Evolutionary conservation across 345 rosid genomes (phyloP).

Genomic region (Conringia planisiliqua): DNA sequence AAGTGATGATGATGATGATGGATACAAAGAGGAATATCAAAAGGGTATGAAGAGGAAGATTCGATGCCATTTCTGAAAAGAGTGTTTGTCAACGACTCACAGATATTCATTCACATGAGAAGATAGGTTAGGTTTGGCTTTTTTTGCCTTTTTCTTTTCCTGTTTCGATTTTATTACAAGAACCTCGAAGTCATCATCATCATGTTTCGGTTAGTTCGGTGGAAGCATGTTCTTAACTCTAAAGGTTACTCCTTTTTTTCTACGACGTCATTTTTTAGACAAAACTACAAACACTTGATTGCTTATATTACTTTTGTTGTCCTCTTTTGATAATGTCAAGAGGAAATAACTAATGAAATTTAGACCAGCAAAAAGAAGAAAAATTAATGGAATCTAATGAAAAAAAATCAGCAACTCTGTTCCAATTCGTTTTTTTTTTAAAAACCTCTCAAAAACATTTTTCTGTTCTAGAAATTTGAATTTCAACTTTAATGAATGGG

Average conservation of each 20-base stretch:
- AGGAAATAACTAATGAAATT: too few species aligned
- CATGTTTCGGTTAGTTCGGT: slow-evolving; percentile 9
- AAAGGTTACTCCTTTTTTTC: neutral
- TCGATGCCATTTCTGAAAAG: slow-evolving; percentile 11
- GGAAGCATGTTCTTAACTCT: neutral
- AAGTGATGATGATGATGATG: slow-evolving; percentile 18
- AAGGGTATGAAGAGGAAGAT: neutral
- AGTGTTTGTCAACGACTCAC: slow-evolving; percentile 13
- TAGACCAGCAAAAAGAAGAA: too few species aligned
- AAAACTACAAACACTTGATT: neutral
- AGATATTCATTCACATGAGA: neutral
- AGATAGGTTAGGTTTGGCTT: neutral
- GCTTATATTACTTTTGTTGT: too few species aligned
- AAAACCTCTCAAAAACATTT: too few species aligned
- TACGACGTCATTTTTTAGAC: neutral
- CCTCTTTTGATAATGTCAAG: too few species aligned
- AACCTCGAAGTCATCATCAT: neutral
- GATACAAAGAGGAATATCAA: neutral
- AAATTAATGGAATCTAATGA: too few species aligned
- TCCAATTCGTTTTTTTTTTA: too few species aligned
- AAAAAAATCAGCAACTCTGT: too few species aligned
- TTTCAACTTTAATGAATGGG: neutral
- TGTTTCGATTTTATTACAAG: slow-evolving; percentile 8
- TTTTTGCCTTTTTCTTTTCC: neutral
- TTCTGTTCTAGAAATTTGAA: too few species aligned